Evolutionary conservation across 345 rosid species (phyloP), one percentile per base, ranked within the genome.

Genomic region (Linum lewisii): DNA sequence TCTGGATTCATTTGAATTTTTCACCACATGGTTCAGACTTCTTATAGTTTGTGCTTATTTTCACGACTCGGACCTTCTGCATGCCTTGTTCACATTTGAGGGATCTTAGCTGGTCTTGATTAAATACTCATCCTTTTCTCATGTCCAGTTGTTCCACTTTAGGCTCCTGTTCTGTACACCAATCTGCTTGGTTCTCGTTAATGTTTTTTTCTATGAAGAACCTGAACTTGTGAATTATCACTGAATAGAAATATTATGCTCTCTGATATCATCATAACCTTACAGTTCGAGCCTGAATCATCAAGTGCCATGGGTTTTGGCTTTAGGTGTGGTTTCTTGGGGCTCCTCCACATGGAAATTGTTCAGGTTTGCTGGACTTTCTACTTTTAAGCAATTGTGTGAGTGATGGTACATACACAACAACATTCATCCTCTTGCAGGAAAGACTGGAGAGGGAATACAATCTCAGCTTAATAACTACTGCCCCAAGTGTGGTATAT

Each of bases 251-350:
- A 60, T 42, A 29, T 61, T 19, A 18, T 59, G 52, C 38, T 69
- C 23, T 49, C 29, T 60, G 38, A 56, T 68, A 59, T 60, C 74
- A 38, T 68, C 63, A 42, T 61, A 55, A 57, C 57, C 60, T 54
- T 80, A 67, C 80, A 92, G 97, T 92, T 92, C 74, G 98, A 92
- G 77, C 98, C 98, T 23, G 98, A 92, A 82, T 73, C 87, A 54
- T 92, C 98, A 70, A 92, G 78, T 74, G 98, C 98, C 65, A 92
- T 92, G 98, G 98, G 98, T 64, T 92, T 88, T 79, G 98, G 97
- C 67, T 92, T 88, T 78, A 83, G 98, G 71, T 92, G 98, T 57
- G 98, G 98, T 57, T 92, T 88, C 79, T 70, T 92, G 83, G 98
- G 98, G 72, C 96, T 92, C 75, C 98, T 92, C 53, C 98, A 92